Conservation (phyloP, 1,284 basidiomycete genomes). For the Afroboletus lepidellus region DNA sequence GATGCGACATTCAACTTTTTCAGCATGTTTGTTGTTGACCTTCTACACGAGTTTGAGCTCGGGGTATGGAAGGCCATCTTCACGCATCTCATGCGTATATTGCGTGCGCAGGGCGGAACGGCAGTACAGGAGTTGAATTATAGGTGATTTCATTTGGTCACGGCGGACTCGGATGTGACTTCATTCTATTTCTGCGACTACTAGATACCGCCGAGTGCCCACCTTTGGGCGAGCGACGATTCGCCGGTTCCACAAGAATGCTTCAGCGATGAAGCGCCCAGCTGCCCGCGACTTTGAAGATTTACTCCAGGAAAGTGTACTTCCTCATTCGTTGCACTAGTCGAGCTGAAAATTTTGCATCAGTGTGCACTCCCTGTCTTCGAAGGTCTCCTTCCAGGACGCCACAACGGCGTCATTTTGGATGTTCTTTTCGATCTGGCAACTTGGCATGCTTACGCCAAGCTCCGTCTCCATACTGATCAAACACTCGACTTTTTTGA, state of each 20-base stretch:
- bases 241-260: slow-evolving; percentile 12
- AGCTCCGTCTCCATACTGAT: slow-evolving; percentile 27
- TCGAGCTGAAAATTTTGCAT: not conserved
- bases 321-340: not conserved
- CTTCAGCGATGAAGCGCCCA: slow-evolving; percentile 14
- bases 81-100: slow-evolving; percentile 21
- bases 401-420: slow-evolving; percentile 20
- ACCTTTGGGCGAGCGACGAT: slow-evolving; percentile 10
- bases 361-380: not conserved
- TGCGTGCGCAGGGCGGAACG: slow-evolving; percentile 3
- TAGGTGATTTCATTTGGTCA: slow-evolving; percentile 1
- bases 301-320: slow-evolving; percentile 32
- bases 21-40: not conserved
- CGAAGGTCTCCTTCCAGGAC: slow-evolving; percentile 25
- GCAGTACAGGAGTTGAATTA: slow-evolving; percentile 9
- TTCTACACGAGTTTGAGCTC: not conserved
- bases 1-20: not conserved
- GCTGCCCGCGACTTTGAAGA: slow-evolving; percentile 20
- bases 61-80: slow-evolving; percentile 26
- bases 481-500: slow-evolving; percentile 28
- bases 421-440: slow-evolving; percentile 3
- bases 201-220: slow-evolving; percentile 3
- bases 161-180: too few relatives aligned
- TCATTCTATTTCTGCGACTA: not conserved
- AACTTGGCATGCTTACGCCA: slow-evolving; percentile 26